phyloP scores from a whole-genome alignment of 768 basidiomycete genomes.

The Tulasnella sp. region DNA sequence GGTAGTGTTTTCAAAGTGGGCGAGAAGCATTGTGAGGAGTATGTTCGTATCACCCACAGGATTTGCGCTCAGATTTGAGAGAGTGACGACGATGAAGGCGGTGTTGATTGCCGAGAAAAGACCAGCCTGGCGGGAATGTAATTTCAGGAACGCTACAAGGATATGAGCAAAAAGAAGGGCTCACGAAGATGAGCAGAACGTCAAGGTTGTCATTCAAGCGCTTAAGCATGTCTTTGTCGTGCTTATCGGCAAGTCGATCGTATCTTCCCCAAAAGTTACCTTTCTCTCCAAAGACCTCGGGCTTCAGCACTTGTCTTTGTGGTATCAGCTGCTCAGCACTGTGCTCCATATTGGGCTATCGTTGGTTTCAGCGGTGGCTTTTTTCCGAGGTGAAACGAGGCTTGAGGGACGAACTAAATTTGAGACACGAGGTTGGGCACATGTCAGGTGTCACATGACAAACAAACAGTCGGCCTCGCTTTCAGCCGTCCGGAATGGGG shows the following conservation, averaged over 20 bases:
- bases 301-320: too few relatives aligned
- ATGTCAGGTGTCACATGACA: too few relatives aligned
- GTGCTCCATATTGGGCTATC: too few relatives aligned
- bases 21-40: neutral
- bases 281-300: neutral
- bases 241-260: neutral
- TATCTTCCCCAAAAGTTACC: neutral
- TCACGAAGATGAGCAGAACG: slow-evolving; percentile 8
- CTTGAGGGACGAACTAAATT: too few relatives aligned
- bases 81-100: neutral
- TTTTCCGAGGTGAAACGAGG: too few relatives aligned
- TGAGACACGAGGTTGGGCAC: too few relatives aligned
- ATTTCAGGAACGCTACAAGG: neutral
- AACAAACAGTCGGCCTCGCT: too few relatives aligned
- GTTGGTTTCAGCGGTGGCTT: too few relatives aligned
- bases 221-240: neutral
- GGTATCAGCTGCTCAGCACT: too few relatives aligned
- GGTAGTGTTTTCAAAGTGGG: neutral
- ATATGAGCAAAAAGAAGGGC: neutral
- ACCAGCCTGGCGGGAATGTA: neutral
- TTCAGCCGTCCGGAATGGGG: too few relatives aligned
- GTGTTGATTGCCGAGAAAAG: slow-evolving; percentile 11
- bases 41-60: neutral
- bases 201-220: slow-evolving; percentile 7
- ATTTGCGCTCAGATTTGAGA: neutral